Base-by-base conservation (phyloP, 2,329 filamentous ascomycete species). In the Nigrospora oryzae region DNA sequence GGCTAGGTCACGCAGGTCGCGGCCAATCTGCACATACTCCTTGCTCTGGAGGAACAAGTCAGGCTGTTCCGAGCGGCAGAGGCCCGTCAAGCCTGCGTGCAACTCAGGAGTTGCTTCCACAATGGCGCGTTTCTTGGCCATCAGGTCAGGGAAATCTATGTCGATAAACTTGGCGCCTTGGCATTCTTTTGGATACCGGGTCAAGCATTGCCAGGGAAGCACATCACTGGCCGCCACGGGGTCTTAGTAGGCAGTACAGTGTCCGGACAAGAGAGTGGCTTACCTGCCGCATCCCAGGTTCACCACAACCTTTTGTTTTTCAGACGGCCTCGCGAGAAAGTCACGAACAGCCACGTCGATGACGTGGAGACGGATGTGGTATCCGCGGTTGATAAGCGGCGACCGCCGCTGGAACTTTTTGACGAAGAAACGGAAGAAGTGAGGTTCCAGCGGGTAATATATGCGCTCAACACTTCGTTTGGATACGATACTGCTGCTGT, bases 281-380 rank as follows among this genome's bases (percentile, higher is more conserved):
- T 66, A 91, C 89, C 88, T 94, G 63, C 90, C 90, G 70, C 88
- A 94, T 19, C 90, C 89, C 33, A 95, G 67, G 58, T 95, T 95
- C 39, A 95, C 72, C 11, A 95, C 73, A 5, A 90, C 73, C 61
- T 89, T 94, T 50, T 76, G 82, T 31, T 70, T 69, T 15, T 68
- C 65, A 8, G 71, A 63, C 13, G 60, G 59, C 38, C 57, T 68
- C 47, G 73, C 64, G n/a, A 95, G 70, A 53, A 95, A 95, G n/a
- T 75, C 70, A 16, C 75, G 74, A 15, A 95, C 81, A 5, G 82
- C 74, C 49, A 83, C 73, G 58, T 94, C 87, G 47, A 96, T 82
- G 14, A 86, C 84, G 59, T 85, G 83, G 70, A 95, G 84, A 30
- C 89, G 81, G 34, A 96, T 68, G 79, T 88, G 89, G 58, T 95